Conservation (phyloP, 2,329 filamentous ascomycete species). For the Pseudocercospora musae region DNA sequence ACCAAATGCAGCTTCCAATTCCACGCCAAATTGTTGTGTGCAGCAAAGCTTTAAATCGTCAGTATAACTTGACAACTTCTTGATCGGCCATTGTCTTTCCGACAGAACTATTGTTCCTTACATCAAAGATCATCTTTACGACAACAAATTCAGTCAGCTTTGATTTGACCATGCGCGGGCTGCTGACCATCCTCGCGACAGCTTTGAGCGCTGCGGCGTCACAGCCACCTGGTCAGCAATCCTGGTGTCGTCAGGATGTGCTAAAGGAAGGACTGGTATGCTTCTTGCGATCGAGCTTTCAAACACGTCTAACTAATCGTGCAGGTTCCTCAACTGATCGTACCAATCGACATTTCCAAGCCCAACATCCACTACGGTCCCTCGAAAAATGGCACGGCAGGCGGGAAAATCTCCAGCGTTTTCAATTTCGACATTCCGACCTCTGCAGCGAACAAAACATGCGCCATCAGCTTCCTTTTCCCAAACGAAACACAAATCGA, state of each 20-base stretch:
- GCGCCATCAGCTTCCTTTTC: conserved; percentile 64
- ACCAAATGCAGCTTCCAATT: not conserved
- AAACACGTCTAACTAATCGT: not conserved
- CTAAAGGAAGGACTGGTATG: not conserved
- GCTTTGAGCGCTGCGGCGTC: not conserved
- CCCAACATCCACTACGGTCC: conserved; percentile 55
- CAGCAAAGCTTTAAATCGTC: not conserved
- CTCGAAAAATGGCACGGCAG: conserved; percentile 56
- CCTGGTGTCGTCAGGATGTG: not conserved
- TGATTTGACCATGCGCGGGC: not conserved
- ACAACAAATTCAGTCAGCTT: not conserved
- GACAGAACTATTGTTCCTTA: not conserved
- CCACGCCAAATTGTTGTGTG: not conserved
- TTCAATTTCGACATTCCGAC: conserved; percentile 68
- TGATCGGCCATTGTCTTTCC: not conserved
- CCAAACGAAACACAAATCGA: conserved; percentile 56
- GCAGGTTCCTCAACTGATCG: conserved; percentile 59
- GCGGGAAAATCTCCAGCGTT: conserved; percentile 53
- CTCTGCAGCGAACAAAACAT: conserved; percentile 55
- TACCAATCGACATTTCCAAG: conserved; percentile 56
- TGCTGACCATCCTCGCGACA: not conserved
- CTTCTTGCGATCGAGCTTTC: not conserved
- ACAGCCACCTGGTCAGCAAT: not conserved
- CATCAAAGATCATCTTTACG: not conserved
- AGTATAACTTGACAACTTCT: not conserved